Evolutionary conservation across 306 rosid species (phyloP), one percentile per base, ranked within the genome.

Genomic region (Dalbergia cochinchinensis): DNA sequence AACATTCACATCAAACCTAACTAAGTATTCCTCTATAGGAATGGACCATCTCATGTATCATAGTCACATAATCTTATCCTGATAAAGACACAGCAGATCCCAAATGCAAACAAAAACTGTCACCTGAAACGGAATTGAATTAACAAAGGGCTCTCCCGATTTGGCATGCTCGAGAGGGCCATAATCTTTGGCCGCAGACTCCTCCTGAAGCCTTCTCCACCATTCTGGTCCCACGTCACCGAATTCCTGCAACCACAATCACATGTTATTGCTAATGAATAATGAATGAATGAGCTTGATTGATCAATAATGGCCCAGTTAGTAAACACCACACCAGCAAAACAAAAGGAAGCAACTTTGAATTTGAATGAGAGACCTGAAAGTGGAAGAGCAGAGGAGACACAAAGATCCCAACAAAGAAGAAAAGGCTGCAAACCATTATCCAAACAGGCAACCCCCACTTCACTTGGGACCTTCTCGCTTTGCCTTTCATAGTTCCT

Each of bases 71-170:
- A 47, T 47, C 53, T 10, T 10, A 10, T 47, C 53, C 11, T 10
- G 5, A 47, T 47, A 47, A 47, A 47, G 53, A 47, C 53, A 47
- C 53, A 10, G 10, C 31, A 26, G 31, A 26, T 26, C 31, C 42
- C 7, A 11, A 57, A 54, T 11, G 50, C 5, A 42, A 45, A 58
- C 16, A 64, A 65, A 57, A 58, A 18, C 11, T n/a, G 20, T 65
- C 34, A 80, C 87, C 87, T 76, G 87, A 71, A 76, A 84, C 26
- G 87, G 82, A 19, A 80, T 71, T 58, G 87, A 76, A 26, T 80
- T 68, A 80, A 84, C 63, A 59, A 50, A 76, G 51, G 76, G 59
- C 7, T 84, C 85, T 26, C 87, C 85, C 13, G 83, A 76, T 71
- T 80, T 42, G n/a, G 77, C 85, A 84, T 64, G 79, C 3, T 55